Percentiles rank a stretch among this genome's conserved stretches.
phyloP scores from a whole-genome alignment of 1,284 basidiomycete species.

The Pseudozyma hubeiensis region DNA sequence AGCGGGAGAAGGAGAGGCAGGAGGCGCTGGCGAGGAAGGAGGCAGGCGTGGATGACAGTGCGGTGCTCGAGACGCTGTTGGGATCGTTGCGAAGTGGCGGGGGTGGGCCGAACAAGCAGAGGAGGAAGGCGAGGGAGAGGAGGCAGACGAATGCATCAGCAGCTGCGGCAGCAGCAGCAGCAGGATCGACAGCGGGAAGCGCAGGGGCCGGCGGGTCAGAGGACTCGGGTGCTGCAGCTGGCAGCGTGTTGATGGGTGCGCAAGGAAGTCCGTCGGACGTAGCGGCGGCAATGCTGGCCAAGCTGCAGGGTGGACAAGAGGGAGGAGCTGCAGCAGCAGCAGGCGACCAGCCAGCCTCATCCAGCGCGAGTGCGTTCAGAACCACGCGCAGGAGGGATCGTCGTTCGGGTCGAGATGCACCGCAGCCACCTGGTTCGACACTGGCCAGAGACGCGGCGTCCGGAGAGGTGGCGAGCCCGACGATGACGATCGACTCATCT shows the following conservation, averaged over 20 bases:
- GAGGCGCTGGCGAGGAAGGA: slow-evolving; percentile 64
- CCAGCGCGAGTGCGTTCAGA: slow-evolving; percentile 31
- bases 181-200: not conserved
- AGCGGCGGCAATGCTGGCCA: slow-evolving; percentile 64
- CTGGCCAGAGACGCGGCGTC: not conserved
- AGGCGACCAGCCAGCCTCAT: not conserved
- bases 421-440: not conserved
- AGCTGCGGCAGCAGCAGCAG: slow-evolving; percentile 1
- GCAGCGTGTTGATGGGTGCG: not conserved
- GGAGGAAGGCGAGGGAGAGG: slow-evolving; percentile 58
- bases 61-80: slow-evolving; percentile 66
- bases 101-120: slow-evolving; percentile 57
- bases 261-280: slow-evolving; percentile 54
- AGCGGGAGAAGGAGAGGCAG: slow-evolving; percentile 61
- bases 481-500: slow-evolving; percentile 16
- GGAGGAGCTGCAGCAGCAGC: not conserved
- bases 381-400: slow-evolving; percentile 40
- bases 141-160: slow-evolving; percentile 41
- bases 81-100: slow-evolving; percentile 62
- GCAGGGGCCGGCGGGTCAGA: slow-evolving; percentile 15
- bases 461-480: slow-evolving; percentile 7
- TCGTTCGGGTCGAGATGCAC: slow-evolving; percentile 33
- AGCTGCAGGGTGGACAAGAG: slow-evolving; percentile 56
- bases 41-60: slow-evolving; percentile 64
- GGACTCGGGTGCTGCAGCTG: slow-evolving; percentile 11